These are phyloP conservation scores for Coniophora puteana DNA, from an alignment of 1,284 basidiomycete species.

Conservation along the genomic window DNA sequence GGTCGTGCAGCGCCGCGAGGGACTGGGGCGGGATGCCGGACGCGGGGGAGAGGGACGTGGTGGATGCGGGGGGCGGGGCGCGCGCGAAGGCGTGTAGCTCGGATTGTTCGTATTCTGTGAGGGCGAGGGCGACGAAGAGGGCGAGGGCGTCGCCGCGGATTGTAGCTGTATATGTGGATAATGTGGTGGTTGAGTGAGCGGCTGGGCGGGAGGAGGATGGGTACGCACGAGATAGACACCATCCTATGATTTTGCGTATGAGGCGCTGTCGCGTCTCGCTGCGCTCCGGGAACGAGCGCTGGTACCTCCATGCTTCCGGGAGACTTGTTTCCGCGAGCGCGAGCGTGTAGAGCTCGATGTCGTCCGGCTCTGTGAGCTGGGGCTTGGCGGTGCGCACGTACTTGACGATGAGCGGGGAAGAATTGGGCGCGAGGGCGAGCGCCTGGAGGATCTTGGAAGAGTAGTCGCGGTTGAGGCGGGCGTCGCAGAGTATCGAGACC, in stretches of 20 bases:
- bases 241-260: slow-evolving; percentile 58
- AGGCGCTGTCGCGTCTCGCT: slow-evolving; percentile 49
- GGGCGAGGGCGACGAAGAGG: slow-evolving; percentile 58
- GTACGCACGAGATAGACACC: slow-evolving; percentile 65
- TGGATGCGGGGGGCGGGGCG: slow-evolving; percentile 46
- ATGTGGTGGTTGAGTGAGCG: neutral
- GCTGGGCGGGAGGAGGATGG: neutral
- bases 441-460: slow-evolving; percentile 71
- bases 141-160: slow-evolving; percentile 53
- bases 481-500: slow-evolving; percentile 66
- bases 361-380: slow-evolving; percentile 57
- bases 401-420: slow-evolving; percentile 54
- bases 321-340: slow-evolving; percentile 63
- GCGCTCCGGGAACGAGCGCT: slow-evolving; percentile 60
- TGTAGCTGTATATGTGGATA: slow-evolving; percentile 39
- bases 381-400: slow-evolving; percentile 72
- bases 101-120: slow-evolving; percentile 59
- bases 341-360: slow-evolving; percentile 62
- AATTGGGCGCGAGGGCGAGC: slow-evolving; percentile 48
- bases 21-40: slow-evolving; percentile 35
- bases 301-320: slow-evolving; percentile 69
- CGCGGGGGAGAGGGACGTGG: neutral
- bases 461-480: slow-evolving; percentile 69
- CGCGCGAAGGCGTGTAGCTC: slow-evolving; percentile 54
- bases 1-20: slow-evolving; percentile 67